A percentile compares a stretch with the other conserved stretches of the same genome.
Conservation (phyloP, 306 rosid genomes). For the Corylus avellana region DNA sequence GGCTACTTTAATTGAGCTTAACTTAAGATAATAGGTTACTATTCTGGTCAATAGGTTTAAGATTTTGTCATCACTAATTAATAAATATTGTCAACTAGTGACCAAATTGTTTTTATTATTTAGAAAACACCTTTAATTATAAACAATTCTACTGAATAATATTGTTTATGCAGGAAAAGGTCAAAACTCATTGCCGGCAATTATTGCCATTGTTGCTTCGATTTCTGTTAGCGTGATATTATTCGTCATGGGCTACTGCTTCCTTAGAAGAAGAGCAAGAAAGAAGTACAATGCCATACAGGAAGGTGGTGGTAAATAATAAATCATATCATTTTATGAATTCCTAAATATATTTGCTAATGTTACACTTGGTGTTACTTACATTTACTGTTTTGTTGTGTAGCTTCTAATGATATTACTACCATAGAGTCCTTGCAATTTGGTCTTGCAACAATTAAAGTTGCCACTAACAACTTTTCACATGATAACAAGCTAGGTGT, state of each 20-base stretch:
- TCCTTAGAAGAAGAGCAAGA: conserved; percentile 7
- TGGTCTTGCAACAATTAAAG: conserved; percentile 31
- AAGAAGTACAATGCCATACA: conserved; percentile 5
- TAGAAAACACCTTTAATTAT: no score
- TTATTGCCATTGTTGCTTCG: conserved; percentile 31
- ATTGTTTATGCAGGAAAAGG: conserved; percentile 28
- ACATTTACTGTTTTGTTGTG: neutral
- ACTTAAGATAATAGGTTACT: no score
- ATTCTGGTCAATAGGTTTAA: no score
- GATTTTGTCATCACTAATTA: no score
- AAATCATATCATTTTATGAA: no score
- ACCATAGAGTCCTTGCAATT: conserved; percentile 31
- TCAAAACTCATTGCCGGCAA: neutral
- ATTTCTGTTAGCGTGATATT: conserved; percentile 6
- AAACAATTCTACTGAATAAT: no score
- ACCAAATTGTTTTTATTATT: no score
- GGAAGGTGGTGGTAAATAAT: conserved; percentile 18
- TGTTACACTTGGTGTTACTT: neutral
- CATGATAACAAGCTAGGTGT: neutral
- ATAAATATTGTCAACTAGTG: no score
- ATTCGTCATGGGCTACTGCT: conserved; percentile 10
- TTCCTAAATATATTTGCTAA: neutral
- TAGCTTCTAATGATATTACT: conserved; percentile 9
- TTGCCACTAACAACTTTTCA: neutral
- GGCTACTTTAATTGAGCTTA: no score